Base-by-base conservation (phyloP, 331 rosid species). In the Cydonia oblonga region DNA sequence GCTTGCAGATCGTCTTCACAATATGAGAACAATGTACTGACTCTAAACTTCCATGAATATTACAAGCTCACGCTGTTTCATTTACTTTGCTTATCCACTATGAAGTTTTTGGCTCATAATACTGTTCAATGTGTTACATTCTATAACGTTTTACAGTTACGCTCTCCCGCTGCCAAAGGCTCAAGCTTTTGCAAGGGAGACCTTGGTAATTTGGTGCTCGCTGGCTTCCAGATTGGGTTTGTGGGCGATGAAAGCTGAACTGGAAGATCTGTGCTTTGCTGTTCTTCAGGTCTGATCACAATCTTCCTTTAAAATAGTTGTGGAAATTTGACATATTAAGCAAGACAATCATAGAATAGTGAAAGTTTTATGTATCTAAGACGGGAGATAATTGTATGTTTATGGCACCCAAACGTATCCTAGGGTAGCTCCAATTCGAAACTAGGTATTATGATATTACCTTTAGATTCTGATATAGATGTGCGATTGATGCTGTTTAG, bases 1-100 rank as follows among this genome's bases (percentile, higher is more conserved):
- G 97, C 97, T 93, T 81, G 97, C 98, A 15, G 98, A 93, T 64
- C 98, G 98, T 51, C 98, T 93, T 86, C 98, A 93, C 87, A 93
- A 93, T 84, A 93, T 93, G 97, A 87, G 98, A 87, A 93, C 97
- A 75, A 90, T 93, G 98, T 93, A 90, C 70, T 69, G 69, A 58
- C 75, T 84, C 79, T 76, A 69, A 71, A 73, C 83, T 74, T 71
- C 46, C 58, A 61, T 35, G 66, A 35, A 19, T 32, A n/a, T 66
- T 66, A 78, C 22, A 40, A 42, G 56, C 9, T 14, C 51, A 13
- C 5, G 19, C 6, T 10, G 57, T 35, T 53, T 2, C 18, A 11
- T 38, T n/a, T 66, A 6, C 18, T n/a, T 23, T 20, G 22, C 57
- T 59, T 29, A 52, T 40, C 15, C 23, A 30, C 53, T 28, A 16